phyloP scores from a whole-genome alignment of 73 alveolate species.

The Paramecium tetraurelia region DNA sequence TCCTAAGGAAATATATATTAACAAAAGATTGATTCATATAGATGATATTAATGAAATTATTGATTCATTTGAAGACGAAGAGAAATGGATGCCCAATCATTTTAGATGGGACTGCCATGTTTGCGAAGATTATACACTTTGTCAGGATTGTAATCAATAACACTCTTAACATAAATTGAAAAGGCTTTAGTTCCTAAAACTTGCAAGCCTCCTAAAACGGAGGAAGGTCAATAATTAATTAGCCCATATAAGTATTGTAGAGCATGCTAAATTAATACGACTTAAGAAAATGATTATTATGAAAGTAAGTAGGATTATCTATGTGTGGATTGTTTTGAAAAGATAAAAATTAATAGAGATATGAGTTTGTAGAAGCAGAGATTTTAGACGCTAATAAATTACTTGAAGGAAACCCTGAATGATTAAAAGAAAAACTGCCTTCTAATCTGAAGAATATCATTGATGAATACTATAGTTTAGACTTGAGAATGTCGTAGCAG shows the following conservation, averaged over 20 bases:
- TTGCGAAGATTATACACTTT: slow-evolving; percentile 94
- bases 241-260: slow-evolving; percentile 46
- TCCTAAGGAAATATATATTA: slow-evolving; percentile 57
- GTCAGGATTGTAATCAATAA: slow-evolving; percentile 80
- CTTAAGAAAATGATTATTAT: slow-evolving; percentile 50
- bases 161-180: slow-evolving; percentile 86
- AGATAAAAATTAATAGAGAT: slow-evolving; percentile 29
- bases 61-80: slow-evolving; percentile 58
- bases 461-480: slow-evolving; percentile 86
- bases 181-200: slow-evolving; percentile 82
- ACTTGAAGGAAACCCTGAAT: slow-evolving; percentile 32
- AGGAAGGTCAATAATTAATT: slow-evolving; percentile 42
- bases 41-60: slow-evolving; percentile 46
- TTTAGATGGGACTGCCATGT: slow-evolving; percentile 92
- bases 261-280: slow-evolving; percentile 50
- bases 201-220: slow-evolving; percentile 64
- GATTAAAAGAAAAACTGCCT: slow-evolving; percentile 15
- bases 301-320: slow-evolving; percentile 24
- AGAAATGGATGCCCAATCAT: slow-evolving; percentile 75
- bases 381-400: neutral
- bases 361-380: slow-evolving; percentile 21
- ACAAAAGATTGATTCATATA: slow-evolving; percentile 61
- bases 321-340: slow-evolving; percentile 55
- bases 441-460: slow-evolving; percentile 68
- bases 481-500: slow-evolving; percentile 92